Base-by-base conservation (phyloP, 345 rosid genomes). In the Gossypium australe region DNA sequence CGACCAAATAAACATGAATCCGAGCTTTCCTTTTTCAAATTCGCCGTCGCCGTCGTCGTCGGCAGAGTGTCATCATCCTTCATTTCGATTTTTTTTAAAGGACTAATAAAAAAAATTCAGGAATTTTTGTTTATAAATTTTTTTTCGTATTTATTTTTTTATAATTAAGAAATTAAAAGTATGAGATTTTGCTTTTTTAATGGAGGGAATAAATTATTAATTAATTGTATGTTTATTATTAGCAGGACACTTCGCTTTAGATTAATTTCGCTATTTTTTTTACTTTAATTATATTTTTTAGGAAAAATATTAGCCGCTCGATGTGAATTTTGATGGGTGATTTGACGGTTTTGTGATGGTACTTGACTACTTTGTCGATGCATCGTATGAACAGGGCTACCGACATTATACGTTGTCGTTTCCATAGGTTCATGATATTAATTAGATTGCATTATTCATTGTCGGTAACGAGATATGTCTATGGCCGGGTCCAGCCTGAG, bases 41-140 rank as follows among this genome's bases (percentile, higher is more conserved):
- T 82, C 13, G 81, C 58, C 48, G 85, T 58, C 29, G 62, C 12
- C 24, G 86, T 75, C 58, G 82, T 62, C 71, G 85, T 78, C 68
- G 93, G 89, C 59, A 86, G 85, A 3, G 80, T 75, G 70, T 81
- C 93, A 10, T 82, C 89, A 75, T 87, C 92, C 89, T 87, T 92
- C 97, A 92, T 92, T 77, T 83, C 77, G 64, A 57, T 20, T 1
- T 34, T 34, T 34, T 34, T 56, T 9, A 11, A 12, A 22, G 12
- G 13, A 12, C 2, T 7, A 58, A 24, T 4, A 24, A 58, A 24
- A 2, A 4, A 11, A 10, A n/a, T 13, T 14, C 22, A 7, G 18
- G 59, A 56, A 18, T 24, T 29, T 17, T 17, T 24, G 41, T 11
- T 34, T n/a, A 12, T 11, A 12, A 65, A 59, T 64, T 44, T 6